Evolutionary conservation across 306 rosid species (phyloP), one percentile per base, ranked within the genome.

Genomic region (Neltuma alba): DNA sequence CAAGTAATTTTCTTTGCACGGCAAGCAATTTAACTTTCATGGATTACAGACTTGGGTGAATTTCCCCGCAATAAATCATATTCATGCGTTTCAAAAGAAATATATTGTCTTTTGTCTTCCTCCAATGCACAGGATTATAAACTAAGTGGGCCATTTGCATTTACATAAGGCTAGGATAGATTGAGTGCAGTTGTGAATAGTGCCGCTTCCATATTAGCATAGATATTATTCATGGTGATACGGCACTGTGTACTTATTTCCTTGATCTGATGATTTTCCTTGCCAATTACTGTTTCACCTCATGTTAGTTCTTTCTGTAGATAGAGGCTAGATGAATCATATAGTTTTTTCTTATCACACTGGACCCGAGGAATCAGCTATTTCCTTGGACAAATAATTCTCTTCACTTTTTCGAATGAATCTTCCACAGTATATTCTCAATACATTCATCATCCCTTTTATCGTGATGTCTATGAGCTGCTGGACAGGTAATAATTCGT

Each of bases 271-370:
- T 62, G 48, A 36, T 75, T 60, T 50, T 77, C 30, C 33, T 38
- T 31, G 68, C 58, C 15, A 13, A 52, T 71, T 76, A n/a, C 21
- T 14, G 64, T 44, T 70, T 80, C 41, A 70, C 21, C 25, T 21
- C 66, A n/a, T 64, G 37, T 47, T 52, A 71, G 55, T 38, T 73
- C 42, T 58, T 45, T 40, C 44, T 75, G 57, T 44, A 15, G 42
- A 74, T 55, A 54, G 13, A 31, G 9, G 74, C 76, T 62, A 37
- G 57, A 70, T 74, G 79, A 79, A 67, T 78, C 74, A 40, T 61
- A 42, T 74, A 20, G 45, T 55, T 74, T 68, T 47, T 79, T 16
- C 55, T 31, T 64, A n/a, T n/a, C 30, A 79, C 11, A 21, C 67
- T 77, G 28, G 31, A 66, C 79, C 73, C 83, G 18, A 15, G 28